phyloP scores from a whole-genome alignment of 2,329 filamentous ascomycete genomes.

The Alternaria sp. region DNA sequence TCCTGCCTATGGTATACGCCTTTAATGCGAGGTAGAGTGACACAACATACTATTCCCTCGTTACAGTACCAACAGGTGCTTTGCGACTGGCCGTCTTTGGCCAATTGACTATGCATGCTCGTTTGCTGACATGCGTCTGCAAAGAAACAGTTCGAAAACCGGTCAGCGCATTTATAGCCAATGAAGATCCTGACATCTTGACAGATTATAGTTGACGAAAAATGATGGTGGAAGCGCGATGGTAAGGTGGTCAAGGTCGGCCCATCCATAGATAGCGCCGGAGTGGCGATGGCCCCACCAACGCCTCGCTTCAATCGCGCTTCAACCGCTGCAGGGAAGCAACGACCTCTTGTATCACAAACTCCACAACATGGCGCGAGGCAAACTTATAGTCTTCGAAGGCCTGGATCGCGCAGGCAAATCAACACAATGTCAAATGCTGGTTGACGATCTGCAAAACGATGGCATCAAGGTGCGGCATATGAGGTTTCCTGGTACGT shows the following conservation, averaged over 20 bases:
- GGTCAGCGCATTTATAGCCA: too few relatives aligned
- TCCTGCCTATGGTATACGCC: too few relatives aligned
- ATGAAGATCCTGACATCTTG: too few relatives aligned
- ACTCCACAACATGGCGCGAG: constrained; percentile 56
- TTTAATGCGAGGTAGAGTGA: too few relatives aligned
- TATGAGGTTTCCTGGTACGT: constrained; percentile 70
- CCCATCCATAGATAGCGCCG: background rate
- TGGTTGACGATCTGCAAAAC: constrained; percentile 62
- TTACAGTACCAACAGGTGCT: too few relatives aligned
- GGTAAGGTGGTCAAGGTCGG: too few relatives aligned
- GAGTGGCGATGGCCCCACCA: constrained; percentile 1
- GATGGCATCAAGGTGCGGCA: constrained; percentile 62
- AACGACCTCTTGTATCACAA: background rate
- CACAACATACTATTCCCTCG: too few relatives aligned
- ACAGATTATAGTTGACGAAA: accelerated
- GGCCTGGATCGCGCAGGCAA: constrained; percentile 90
- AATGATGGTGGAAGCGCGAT: too few relatives aligned
- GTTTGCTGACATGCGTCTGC: too few relatives aligned
- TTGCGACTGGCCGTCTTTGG: too few relatives aligned
- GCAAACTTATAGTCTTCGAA: constrained; percentile 83
- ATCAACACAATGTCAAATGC: constrained; percentile 81
- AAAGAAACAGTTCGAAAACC: too few relatives aligned
- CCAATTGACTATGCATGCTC: too few relatives aligned
- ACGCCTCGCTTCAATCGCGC: background rate
- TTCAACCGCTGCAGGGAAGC: background rate